Conservation (phyloP, 805 yeast species). For the Monosporozyma aquatica region DNA sequence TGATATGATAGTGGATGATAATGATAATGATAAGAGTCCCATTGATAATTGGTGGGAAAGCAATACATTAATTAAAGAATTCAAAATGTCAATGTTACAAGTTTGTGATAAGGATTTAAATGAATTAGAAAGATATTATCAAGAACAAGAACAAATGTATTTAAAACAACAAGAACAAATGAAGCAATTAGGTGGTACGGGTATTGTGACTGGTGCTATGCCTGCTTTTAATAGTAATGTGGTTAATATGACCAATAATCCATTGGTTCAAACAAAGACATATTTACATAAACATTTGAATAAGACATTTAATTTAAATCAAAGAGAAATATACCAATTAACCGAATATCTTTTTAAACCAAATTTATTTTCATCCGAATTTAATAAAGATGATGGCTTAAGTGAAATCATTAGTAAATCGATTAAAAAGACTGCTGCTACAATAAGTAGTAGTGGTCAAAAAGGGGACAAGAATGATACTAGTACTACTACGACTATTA, state of each 20-base stretch:
- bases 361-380: constrained; percentile 11
- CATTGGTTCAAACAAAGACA: constrained; percentile 15
- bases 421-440: constrained; percentile 24
- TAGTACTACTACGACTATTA: neutral
- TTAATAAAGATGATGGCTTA: constrained; percentile 19
- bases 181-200: constrained; percentile 7
- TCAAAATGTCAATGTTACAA: constrained; percentile 26
- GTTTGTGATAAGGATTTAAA: constrained; percentile 20
- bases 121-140: constrained; percentile 19
- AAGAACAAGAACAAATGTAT: constrained; percentile 18
- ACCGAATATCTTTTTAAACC: constrained; percentile 28
- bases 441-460: constrained; percentile 11
- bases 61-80: constrained; percentile 26
- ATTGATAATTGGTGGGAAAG: constrained; percentile 20
- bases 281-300: constrained; percentile 13
- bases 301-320: constrained; percentile 18
- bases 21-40: constrained; percentile 6
- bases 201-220: neutral
- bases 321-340: constrained; percentile 20
- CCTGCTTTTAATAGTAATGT: constrained; percentile 1
- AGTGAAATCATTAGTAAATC: constrained; percentile 22
- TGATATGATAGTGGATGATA: constrained; percentile 3
- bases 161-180: constrained; percentile 16
- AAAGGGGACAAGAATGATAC: constrained; percentile 1
- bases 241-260: constrained; percentile 11